Conservation (phyloP, 768 basidiomycete genomes). For the Leccinum truebloodii region DNA sequence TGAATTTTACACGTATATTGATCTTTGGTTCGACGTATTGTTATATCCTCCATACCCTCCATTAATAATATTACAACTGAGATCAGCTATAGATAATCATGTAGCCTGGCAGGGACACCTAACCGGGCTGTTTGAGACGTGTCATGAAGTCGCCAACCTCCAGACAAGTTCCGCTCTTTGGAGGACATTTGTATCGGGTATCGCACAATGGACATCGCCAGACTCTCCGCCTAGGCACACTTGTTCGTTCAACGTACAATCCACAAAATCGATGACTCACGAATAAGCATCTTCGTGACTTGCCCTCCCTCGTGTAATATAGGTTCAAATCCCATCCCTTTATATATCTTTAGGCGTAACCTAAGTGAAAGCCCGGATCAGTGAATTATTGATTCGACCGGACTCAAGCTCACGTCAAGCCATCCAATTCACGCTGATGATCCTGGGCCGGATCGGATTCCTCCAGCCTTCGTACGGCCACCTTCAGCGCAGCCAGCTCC, state of each 20-base stretch:
- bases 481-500: conserved; percentile 67
- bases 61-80: conserved; percentile 3
- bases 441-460: conserved; percentile 71
- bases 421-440: conserved; percentile 68
- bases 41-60: conserved; percentile 10
- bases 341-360: conserved; percentile 66
- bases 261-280: conserved; percentile 43
- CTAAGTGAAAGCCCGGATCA: conserved; percentile 37
- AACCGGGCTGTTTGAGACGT: neutral
- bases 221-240: conserved; percentile 45
- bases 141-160: conserved; percentile 37
- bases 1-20: conserved; percentile 6
- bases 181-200: conserved; percentile 29
- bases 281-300: conserved; percentile 62
- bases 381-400: neutral
- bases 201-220: conserved; percentile 40
- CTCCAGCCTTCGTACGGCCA: conserved; percentile 60
- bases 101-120: neutral
- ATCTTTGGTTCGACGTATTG: conserved; percentile 4
- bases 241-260: conserved; percentile 1
- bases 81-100: neutral
- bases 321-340: conserved; percentile 71
- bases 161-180: conserved; percentile 36
- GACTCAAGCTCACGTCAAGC: conserved; percentile 54
- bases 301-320: conserved; percentile 53